Evolutionary conservation across 257 asterid genomes (phyloP).

Genomic region (Linderniella brevidens): DNA sequence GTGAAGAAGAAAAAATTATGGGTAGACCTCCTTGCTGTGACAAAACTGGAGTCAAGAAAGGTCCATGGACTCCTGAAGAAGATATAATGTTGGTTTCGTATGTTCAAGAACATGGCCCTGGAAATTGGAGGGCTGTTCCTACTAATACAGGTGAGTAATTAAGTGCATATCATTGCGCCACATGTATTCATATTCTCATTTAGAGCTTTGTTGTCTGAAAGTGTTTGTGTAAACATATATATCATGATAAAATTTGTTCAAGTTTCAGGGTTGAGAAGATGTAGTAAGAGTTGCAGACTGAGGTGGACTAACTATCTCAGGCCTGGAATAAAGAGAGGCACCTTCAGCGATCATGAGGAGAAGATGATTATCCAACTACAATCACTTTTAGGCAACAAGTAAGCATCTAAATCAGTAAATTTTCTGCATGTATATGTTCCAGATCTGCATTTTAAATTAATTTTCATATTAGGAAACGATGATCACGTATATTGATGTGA

Average conservation of each 20-base stretch:
- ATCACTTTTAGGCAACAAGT: slow-evolving; percentile 95
- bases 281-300: slow-evolving; percentile 93
- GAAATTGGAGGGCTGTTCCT: slow-evolving; percentile 4
- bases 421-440: no score
- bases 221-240: no score
- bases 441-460: no score
- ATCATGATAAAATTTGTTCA: slow-evolving; percentile 1
- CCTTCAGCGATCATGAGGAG: slow-evolving; percentile 70
- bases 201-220: no score
- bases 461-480: no score
- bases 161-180: no score
- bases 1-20: not conserved
- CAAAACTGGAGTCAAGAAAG: slow-evolving; percentile 3
- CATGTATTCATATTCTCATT: no score
- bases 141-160: not conserved
- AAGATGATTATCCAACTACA: slow-evolving; percentile 88
- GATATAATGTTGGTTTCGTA: not conserved
- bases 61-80: not conserved
- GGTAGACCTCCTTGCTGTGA: slow-evolving; percentile 6
- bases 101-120: slow-evolving; percentile 5
- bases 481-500: no score
- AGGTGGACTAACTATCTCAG: slow-evolving; percentile 93
- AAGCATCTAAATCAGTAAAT: not conserved
- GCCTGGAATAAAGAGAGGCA: slow-evolving; percentile 88
- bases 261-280: slow-evolving; percentile 64